Evolutionary conservation across 306 rosid genomes (phyloP).

Genomic region (barrel medic (Medicago truncatula)): MtrunA17r5.0-ANR NC_053045.1:57068001-57068500

Average conservation of each 20-base stretch:
- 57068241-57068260: not conserved
- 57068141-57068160: conserved; percentile 23
- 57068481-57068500: conserved; percentile 40
- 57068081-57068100: conserved; percentile 30
- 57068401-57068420: conserved; percentile 45
- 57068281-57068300: conserved; percentile 47
- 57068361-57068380: conserved; percentile 30
- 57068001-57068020: too few relatives aligned
- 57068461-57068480: conserved; percentile 43
- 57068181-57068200: conserved; percentile 46
- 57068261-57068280: conserved; percentile 50
- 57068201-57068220: conserved; percentile 40
- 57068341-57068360: conserved; percentile 51
- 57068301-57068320: conserved; percentile 43
- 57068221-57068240: conserved; percentile 32
- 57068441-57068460: conserved; percentile 45
- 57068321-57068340: conserved; percentile 41
- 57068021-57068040: too few relatives aligned
- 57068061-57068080: conserved; percentile 40
- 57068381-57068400: conserved; percentile 44
- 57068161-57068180: conserved; percentile 40
- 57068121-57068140: conserved; percentile 36
- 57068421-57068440: conserved; percentile 27
- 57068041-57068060: not conserved
- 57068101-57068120: conserved; percentile 43